phyloP scores from a whole-genome alignment of 768 basidiomycete genomes.

The Pisolithus sp. region DNA sequence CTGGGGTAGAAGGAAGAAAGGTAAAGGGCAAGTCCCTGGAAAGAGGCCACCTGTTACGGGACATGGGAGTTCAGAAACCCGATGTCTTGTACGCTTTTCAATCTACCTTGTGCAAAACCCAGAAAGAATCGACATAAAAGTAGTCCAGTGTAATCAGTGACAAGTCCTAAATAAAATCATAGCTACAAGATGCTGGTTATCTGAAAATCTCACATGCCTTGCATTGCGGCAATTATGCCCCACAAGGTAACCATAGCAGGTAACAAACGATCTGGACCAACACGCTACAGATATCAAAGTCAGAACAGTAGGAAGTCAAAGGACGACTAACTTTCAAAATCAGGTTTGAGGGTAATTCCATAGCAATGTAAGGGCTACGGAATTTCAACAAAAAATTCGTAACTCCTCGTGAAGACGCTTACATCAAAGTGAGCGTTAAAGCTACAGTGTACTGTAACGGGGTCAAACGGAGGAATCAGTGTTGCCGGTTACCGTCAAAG shows the following conservation, averaged over 20 bases:
- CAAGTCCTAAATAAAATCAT: slow-evolving; percentile 32
- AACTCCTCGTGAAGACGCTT: not conserved
- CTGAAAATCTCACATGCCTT: not conserved
- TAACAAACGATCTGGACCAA: too few species aligned
- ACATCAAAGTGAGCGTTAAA: slow-evolving; percentile 24
- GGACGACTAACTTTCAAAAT: too few species aligned
- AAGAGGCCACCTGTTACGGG: slow-evolving; percentile 24
- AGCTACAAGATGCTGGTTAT: not conserved
- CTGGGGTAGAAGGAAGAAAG: slow-evolving; percentile 45
- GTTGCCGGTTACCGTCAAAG: not conserved
- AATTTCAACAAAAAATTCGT: too few species aligned
- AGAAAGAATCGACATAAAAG: slow-evolving; percentile 41
- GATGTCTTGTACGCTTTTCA: not conserved
- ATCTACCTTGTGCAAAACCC: slow-evolving; percentile 54
- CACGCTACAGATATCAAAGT: too few species aligned
- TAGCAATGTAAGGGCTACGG: too few species aligned
- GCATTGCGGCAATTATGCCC: too few species aligned
- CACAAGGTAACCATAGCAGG: too few species aligned
- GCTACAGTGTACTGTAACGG: slow-evolving; percentile 29
- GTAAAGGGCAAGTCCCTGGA: slow-evolving; percentile 53
- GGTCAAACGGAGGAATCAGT: not conserved
- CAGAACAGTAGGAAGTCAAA: not conserved
- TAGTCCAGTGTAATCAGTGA: slow-evolving; percentile 46
- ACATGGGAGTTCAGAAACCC: not conserved
- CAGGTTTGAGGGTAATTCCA: too few species aligned